These are phyloP conservation scores for Metschnikowia kunwiensis DNA, from an alignment of 805 yeast genomes.

Conservation along the genomic window DNA sequence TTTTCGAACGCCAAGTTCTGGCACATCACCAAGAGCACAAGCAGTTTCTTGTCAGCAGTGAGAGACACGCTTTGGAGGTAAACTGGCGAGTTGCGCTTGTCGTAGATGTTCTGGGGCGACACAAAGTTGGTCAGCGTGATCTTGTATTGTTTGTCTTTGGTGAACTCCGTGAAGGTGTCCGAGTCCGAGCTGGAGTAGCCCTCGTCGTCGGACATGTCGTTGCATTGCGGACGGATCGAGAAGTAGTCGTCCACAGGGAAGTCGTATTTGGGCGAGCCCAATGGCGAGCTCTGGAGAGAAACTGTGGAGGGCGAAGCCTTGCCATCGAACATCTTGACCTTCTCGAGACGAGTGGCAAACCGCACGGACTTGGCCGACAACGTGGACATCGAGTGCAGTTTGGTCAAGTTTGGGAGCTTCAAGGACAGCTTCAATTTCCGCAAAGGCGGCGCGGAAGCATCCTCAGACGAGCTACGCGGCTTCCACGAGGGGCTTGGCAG, in stretches of 20 bases:
- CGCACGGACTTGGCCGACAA: conserved; percentile 51
- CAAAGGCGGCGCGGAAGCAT: conserved; percentile 12
- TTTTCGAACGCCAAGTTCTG: conserved; percentile 39
- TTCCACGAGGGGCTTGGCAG: neutral
- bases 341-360: conserved; percentile 58
- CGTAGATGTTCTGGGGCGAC: conserved; percentile 18
- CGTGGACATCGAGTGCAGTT: conserved; percentile 28
- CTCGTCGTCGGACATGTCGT: conserved; percentile 24
- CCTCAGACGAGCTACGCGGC: conserved; percentile 3
- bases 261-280: conserved; percentile 29
- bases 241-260: conserved; percentile 24
- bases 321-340: conserved; percentile 63
- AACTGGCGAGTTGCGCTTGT: conserved; percentile 20
- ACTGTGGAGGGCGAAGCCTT: conserved; percentile 60
- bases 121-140: conserved; percentile 14
- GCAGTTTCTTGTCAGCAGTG: conserved; percentile 20
- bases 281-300: conserved; percentile 54
- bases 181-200: conserved; percentile 17
- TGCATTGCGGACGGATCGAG: conserved; percentile 20
- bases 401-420: conserved; percentile 20
- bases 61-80: conserved; percentile 39
- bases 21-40: conserved; percentile 29
- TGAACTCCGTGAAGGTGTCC: conserved; percentile 15
- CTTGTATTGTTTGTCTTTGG: conserved; percentile 18
- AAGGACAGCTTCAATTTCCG: conserved; percentile 24